Evolutionary conservation across 768 basidiomycete genomes (phyloP).

Genomic region (Macrolepiota albuminosa): DNA sequence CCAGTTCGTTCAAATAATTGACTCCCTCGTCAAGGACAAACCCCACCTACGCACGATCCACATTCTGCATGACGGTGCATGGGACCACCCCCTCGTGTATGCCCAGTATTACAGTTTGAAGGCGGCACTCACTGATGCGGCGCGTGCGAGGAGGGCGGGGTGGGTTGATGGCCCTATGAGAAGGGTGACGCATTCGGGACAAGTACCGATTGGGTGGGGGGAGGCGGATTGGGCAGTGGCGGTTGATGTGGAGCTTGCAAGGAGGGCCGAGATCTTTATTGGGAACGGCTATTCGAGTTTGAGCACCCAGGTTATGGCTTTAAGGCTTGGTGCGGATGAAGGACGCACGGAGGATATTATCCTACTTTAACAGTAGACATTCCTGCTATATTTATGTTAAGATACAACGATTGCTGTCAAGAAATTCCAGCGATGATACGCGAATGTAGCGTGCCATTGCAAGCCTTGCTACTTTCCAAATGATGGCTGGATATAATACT

Average conservation of each 20-base stretch:
- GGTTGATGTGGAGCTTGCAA: slow-evolving; percentile 42
- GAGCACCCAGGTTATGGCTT: slow-evolving; percentile 37
- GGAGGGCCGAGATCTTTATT: slow-evolving; percentile 37
- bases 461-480: background rate
- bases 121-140: slow-evolving; percentile 27
- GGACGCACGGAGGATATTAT: slow-evolving; percentile 32
- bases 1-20: slow-evolving; percentile 37
- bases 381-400: background rate
- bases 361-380: slow-evolving; percentile 19
- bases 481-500: background rate
- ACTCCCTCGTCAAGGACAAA: slow-evolving; percentile 26
- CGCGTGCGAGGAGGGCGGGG: slow-evolving; percentile 27
- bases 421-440: background rate
- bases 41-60: slow-evolving; percentile 36
- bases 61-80: slow-evolving; percentile 42
- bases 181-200: slow-evolving; percentile 35
- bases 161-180: slow-evolving; percentile 40
- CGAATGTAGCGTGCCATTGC: background rate
- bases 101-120: slow-evolving; percentile 36
- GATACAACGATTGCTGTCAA: background rate
- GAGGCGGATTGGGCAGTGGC: slow-evolving; percentile 40
- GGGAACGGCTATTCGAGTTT: slow-evolving; percentile 47
- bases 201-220: slow-evolving; percentile 30
- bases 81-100: slow-evolving; percentile 42
- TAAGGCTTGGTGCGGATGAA: slow-evolving; percentile 35